Evolutionary conservation across 2,329 filamentous ascomycete species (phyloP), one percentile per base, ranked within the genome.

Genomic region (Aspergillus sp.): DNA sequence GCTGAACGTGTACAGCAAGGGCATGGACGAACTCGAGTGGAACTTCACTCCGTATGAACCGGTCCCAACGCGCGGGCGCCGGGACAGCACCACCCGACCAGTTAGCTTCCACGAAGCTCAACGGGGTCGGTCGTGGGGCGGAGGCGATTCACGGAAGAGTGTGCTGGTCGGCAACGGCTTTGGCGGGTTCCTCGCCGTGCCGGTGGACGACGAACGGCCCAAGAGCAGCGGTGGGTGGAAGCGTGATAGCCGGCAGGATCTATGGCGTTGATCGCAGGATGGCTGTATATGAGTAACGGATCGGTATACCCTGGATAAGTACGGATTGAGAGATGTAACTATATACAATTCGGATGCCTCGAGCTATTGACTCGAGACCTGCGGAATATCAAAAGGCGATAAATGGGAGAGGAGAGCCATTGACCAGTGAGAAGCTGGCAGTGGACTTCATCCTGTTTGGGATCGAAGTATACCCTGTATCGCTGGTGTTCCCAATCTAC

Each of bases 121-220:
- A 45, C 41, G 65, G 51, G 69, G 72, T 24, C 67, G 71, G 11
- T 67, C 71, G 24, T 77, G 72, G 75, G 71, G 72, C 8, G n/a
- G n/a, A n/a, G 70, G 72, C 6, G 72, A 75, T 32, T 69, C 71
- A 4, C 60, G 78, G 19, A 73, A 69, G 55, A 75, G 69, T 43
- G 65, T 80, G 6, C 65, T 80, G n/a, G 75, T 81, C 0, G 75
- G 75, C 0, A 80, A 80, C 49, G 77, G 77, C 2, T 78, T 78
- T 39, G 77, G 77, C 16, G 77, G 77, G 0, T 80, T 76, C 55
- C 55, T 81, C 12, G 74, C 76, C 12, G 68, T 81, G n/a, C 78
- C 78, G 1, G 58, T 58, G 13, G 69, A 72, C 8, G 67, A 69
- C 30, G 52, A 48, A 15, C 46, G 57, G 15, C 57, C 58, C 3